Evolutionary conservation across 805 yeast genomes (phyloP), one percentile per base, ranked within the genome.

Genomic region (Wickerhamiella parazyma): DNA sequence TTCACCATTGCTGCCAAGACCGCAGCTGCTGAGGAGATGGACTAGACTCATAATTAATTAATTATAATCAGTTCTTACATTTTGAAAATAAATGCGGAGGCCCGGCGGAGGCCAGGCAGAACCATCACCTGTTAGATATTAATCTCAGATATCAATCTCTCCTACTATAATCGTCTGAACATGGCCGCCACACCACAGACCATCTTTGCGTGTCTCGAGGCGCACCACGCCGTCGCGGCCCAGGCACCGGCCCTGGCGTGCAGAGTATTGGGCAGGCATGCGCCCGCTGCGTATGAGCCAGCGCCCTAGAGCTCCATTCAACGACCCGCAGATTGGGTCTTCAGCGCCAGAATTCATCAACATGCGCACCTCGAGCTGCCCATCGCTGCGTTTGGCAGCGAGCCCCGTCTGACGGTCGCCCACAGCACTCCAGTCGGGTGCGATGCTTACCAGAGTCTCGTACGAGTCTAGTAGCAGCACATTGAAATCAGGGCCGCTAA

Each of bases 1-100:
- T 60, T 52, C 57, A 50, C 51, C 51, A 48, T 60, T 35, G 55
- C 59, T 41, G 52, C 52, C 55, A 59, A 59, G 62, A 45, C 60
- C 36, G 47, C 53, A 40, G 52, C 50, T 25, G 64, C 60, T 42
- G 63, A 60, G 57, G 63, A 59, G 53, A 48, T 50, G 51, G 61
- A 56, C 49, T 58, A 55, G 49, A 24, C 28, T 42, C 18, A 29
- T 26, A 20, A n/a, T 44, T 31, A 14, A 33, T 39, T 26, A 33
- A 18, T 39, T 26, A 39, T 21, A 21, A 21, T 21, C 31, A 22
- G 18, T 21, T 36, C 16, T 17, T 17, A 36, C 19, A 42, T 19
- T 29, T 20, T 17, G 24, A 21, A n/a, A n/a, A n/a, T n/a, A n/a
- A n/a, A n/a, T n/a, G n/a, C n/a, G n/a, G n/a, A n/a, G n/a, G n/a